phyloP scores from a whole-genome alignment of 2,329 filamentous ascomycete species.

The Alternaria alternata region DNA sequence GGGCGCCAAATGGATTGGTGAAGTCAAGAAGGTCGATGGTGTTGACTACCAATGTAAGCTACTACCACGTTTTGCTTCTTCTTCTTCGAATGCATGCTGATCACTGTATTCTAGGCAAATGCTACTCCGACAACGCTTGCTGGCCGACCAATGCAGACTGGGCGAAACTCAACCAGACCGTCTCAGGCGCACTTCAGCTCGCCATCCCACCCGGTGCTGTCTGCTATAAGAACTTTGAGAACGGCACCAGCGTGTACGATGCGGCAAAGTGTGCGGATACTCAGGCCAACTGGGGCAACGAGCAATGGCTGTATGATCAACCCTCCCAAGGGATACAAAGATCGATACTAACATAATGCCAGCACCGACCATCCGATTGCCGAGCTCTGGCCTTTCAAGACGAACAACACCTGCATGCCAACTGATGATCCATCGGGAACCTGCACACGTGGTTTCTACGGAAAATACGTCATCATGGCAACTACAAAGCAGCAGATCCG shows the following conservation, averaged over 20 bases:
- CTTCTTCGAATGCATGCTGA: neutral
- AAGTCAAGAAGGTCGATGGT: conserved; percentile 36
- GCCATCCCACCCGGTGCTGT: conserved; percentile 42
- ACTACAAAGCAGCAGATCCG: conserved; percentile 45
- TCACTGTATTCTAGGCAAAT: conserved; percentile 28
- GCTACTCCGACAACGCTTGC: conserved; percentile 46
- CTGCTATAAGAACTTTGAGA: conserved; percentile 38
- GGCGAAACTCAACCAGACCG: conserved; percentile 40
- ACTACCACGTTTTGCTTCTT: neutral
- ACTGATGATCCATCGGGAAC: conserved; percentile 32
- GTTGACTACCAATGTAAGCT: conserved; percentile 36
- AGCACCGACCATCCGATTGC: conserved; percentile 46
- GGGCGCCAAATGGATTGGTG: conserved; percentile 40
- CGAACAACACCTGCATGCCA: conserved; percentile 46
- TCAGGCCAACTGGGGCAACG: conserved; percentile 37
- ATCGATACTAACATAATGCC: neutral
- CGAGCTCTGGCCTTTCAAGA: conserved; percentile 44
- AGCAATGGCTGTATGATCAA: conserved; percentile 42
- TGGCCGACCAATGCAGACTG: conserved; percentile 42
- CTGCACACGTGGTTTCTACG: conserved; percentile 46
- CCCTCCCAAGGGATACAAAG: neutral
- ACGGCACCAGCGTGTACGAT: conserved; percentile 34
- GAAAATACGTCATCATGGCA: conserved; percentile 45
- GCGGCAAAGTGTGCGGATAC: conserved; percentile 37
- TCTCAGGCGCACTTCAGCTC: conserved; percentile 36